Base-by-base conservation (phyloP, 1,284 basidiomycete species). In the Irpex sp. region DNA sequence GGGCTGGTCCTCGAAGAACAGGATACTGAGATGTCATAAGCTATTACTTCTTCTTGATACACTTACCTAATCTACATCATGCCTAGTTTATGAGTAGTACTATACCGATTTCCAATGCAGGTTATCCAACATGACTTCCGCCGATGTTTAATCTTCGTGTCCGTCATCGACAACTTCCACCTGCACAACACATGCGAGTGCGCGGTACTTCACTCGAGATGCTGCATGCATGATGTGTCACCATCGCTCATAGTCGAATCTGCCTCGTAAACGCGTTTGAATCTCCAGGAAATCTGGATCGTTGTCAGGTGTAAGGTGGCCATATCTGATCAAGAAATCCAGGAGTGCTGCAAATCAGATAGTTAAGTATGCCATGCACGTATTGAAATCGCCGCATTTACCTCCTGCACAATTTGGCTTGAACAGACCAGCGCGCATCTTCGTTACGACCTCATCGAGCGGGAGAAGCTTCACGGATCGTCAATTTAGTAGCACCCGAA, bases 331-430 rank as follows among this genome's bases (percentile, higher is more conserved):
- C 74, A 96, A 82, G 65, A 97, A 89, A 72, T 97, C 94, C 49
- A 97, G 78, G 51, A 97, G 76, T 9, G 93, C 94, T 90, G 60
- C 35, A 47, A 58, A 46, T 37, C 33, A 59, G 58, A 49, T 50
- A 21, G 49, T 46, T 37, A 9, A 19, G 36, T 9, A 33, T 55
- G 47, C 33, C 59, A 47, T 62, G 26, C 33, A 11, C 4, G 58
- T 17, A 17, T 57, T 36, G 57, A 5, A 36, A 13, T 5, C 57
- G 61, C 51, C 26, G 49, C 31, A 74, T 76, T 60, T 63, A 91
- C 90, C 89, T 26, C 92, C 69, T 1, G 88, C 90, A 68, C 93
- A 95, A 68, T 97, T 96, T 1, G 91, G 81, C 75, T 97, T 97
- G 79, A 97, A 97, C 31, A 86, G 71, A 0, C 87, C 87, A 13